These are phyloP conservation scores for Gossypium aridum DNA, from an alignment of 441 rosid genomes.

Conservation along the genomic window DNA sequence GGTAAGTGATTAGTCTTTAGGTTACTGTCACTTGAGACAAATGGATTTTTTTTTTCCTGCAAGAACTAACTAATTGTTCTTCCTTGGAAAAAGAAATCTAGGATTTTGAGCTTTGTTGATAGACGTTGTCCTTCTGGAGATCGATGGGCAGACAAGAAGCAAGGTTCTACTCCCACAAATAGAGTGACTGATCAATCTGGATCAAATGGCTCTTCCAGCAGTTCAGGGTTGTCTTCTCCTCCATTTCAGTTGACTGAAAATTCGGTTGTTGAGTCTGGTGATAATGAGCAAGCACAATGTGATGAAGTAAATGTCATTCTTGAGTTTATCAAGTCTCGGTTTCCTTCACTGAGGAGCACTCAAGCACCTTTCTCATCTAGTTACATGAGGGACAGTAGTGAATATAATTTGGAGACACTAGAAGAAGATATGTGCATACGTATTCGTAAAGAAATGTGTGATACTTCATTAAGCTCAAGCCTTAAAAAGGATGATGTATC, in stretches of 20 bases:
- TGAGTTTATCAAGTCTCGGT: constrained; percentile 48
- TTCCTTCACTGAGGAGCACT: constrained; percentile 41
- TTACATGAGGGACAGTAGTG: constrained; percentile 29
- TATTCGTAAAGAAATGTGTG: constrained; percentile 33
- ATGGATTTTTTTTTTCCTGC: background rate
- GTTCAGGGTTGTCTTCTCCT: constrained; percentile 35
- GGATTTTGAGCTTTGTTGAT: constrained; percentile 78
- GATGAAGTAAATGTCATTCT: constrained; percentile 50
- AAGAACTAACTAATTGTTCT: constrained; percentile 24
- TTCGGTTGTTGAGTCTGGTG: constrained; percentile 42
- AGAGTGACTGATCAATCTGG: constrained; percentile 29
- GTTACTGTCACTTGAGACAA: constrained; percentile 11
- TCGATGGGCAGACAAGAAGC: constrained; percentile 33
- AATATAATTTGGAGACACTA: constrained; percentile 35
- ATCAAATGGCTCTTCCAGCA: constrained; percentile 24
- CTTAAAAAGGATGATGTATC: too few relatives aligned
- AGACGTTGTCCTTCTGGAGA: constrained; percentile 81
- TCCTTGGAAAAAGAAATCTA: constrained; percentile 95
- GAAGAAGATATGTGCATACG: constrained; percentile 60
- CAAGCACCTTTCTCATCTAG: constrained; percentile 33
- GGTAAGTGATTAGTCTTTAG: constrained; percentile 36
- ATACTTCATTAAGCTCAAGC: constrained; percentile 30
- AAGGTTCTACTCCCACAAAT: constrained; percentile 20
- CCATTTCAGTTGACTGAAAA: constrained; percentile 40
- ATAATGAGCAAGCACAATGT: too few relatives aligned